These are phyloP conservation scores for Mycena kentingensis DNA, from an alignment of 768 basidiomycete species.

Conservation along the genomic window DNA sequence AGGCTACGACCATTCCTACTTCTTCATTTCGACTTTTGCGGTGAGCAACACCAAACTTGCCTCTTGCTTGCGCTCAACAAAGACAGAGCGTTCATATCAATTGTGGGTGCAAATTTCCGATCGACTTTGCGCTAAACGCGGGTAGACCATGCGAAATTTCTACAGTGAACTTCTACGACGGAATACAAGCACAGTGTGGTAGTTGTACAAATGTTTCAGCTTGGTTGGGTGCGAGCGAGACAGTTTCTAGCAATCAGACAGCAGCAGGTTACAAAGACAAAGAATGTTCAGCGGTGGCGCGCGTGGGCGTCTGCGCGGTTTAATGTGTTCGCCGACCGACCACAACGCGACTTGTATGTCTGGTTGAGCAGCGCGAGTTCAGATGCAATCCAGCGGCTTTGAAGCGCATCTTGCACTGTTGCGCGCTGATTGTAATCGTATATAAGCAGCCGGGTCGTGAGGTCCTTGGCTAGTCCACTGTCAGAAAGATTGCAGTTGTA, in stretches of 20 bases:
- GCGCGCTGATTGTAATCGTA: conserved; percentile 59
- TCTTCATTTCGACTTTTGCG: conserved; percentile 45
- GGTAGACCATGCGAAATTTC: conserved; percentile 83
- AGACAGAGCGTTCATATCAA: conserved; percentile 86
- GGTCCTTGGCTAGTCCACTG: conserved; percentile 49
- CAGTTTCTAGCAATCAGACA: neutral
- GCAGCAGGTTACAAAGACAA: neutral
- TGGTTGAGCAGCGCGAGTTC: conserved; percentile 63
- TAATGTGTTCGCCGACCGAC: too few relatives aligned
- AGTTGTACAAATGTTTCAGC: conserved; percentile 6
- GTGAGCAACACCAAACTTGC: too few relatives aligned
- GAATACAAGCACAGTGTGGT: conserved; percentile 13
- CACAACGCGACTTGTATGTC: conserved; percentile 55
- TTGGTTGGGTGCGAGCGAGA: neutral
- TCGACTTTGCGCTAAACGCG: conserved; percentile 18
- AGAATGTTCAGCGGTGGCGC: too few relatives aligned
- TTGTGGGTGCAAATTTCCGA: conserved; percentile 52
- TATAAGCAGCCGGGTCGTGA: conserved; percentile 64
- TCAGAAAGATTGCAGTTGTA: conserved; percentile 1
- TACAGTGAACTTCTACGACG: conserved; percentile 58
- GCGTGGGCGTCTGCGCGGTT: too few relatives aligned
- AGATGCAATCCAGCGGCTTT: conserved; percentile 64
- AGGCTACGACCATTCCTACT: conserved; percentile 89
- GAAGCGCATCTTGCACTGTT: conserved; percentile 62
- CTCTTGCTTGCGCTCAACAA: too few relatives aligned